Conservation (phyloP, 345 rosid genomes). For the Syzygium aqueum region DNA sequence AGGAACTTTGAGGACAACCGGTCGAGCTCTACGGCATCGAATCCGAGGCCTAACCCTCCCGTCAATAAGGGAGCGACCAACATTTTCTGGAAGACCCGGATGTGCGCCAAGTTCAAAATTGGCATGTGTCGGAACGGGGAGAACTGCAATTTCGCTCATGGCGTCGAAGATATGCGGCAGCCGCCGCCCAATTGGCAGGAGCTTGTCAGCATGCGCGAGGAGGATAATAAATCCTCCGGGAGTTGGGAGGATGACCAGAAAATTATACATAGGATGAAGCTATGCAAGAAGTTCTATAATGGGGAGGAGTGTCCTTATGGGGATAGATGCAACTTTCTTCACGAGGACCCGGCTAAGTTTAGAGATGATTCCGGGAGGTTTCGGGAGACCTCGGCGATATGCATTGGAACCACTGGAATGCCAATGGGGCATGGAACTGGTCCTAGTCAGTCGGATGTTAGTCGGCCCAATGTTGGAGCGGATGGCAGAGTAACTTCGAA, state of each 20-base stretch:
- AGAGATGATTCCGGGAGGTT: slow-evolving; percentile 61
- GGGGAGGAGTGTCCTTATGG: slow-evolving; percentile 98
- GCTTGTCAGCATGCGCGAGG: slow-evolving; percentile 56
- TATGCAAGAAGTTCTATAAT: slow-evolving; percentile 87
- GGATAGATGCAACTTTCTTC: slow-evolving; percentile 88
- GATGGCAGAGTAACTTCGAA: slow-evolving; percentile 31
- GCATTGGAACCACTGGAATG: slow-evolving; percentile 45
- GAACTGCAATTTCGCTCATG: slow-evolving; percentile 90
- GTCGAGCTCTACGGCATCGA: slow-evolving; percentile 10
- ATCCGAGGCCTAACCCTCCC: slow-evolving; percentile 24
- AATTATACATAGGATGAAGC: slow-evolving; percentile 87
- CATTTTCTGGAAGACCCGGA: slow-evolving; percentile 84
- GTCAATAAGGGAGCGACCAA: slow-evolving; percentile 59
- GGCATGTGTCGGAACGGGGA: slow-evolving; percentile 86
- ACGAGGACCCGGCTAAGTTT: slow-evolving; percentile 71
- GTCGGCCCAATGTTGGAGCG: slow-evolving; percentile 20
- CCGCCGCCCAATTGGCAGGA: slow-evolving; percentile 98
- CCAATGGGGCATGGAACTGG: slow-evolving; percentile 23
- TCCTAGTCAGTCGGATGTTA: slow-evolving; percentile 31
- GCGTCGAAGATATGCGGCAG: slow-evolving; percentile 76
- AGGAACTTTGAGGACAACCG: slow-evolving; percentile 50
- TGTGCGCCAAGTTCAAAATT: slow-evolving; percentile 65
- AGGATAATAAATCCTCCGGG: slow-evolving; percentile 25
- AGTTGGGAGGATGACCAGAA: slow-evolving; percentile 90
- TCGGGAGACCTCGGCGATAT: slow-evolving; percentile 74